These are phyloP conservation scores for Alternaria atra DNA, from an alignment of 2,329 filamentous ascomycete species.

Conservation along the genomic window DNA sequence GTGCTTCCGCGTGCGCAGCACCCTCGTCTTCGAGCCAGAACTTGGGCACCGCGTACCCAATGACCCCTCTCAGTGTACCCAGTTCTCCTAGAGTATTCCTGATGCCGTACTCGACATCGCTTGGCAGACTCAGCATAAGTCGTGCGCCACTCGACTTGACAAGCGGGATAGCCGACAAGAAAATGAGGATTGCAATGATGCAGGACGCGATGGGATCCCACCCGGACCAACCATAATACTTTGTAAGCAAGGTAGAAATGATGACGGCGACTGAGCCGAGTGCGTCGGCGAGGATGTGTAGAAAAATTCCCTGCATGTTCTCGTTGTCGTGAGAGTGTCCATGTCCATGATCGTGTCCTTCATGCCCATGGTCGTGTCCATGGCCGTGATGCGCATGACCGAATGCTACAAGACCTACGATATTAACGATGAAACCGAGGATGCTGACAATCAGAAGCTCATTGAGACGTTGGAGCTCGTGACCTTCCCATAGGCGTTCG, in stretches of 20 bases:
- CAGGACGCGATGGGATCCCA: constrained; percentile 96
- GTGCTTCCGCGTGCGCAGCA: constrained; percentile 51
- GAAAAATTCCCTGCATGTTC: constrained; percentile 97
- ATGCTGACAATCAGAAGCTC: constrained; percentile 91
- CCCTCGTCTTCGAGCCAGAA: constrained; percentile 87
- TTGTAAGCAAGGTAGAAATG: constrained; percentile 85
- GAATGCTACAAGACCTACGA: constrained; percentile 90
- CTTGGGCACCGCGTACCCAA: constrained; percentile 83
- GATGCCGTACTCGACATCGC: constrained; percentile 84
- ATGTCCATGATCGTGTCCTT: constrained; percentile 43
- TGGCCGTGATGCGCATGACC: constrained; percentile 66
- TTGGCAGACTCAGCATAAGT: constrained; percentile 83
- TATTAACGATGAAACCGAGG: constrained; percentile 85
- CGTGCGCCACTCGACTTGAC: constrained; percentile 85
- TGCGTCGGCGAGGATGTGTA: constrained; percentile 94
- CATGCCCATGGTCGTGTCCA: constrained; percentile 57
- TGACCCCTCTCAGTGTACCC: constrained; percentile 81
- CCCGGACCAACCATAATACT: constrained; percentile 87
- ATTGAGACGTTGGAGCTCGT: constrained; percentile 81
- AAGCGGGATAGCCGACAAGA: constrained; percentile 88
- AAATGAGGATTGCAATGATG: constrained; percentile 91
- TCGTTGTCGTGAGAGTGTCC: constrained; percentile 78
- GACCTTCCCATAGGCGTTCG: constrained; percentile 84
- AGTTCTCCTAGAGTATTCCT: constrained; percentile 87
- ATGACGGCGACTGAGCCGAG: constrained; percentile 95